These are phyloP conservation scores for Triticum monococcum DNA, from an alignment of 176 grass and related monocot species.

Conservation along the genomic window DNA sequence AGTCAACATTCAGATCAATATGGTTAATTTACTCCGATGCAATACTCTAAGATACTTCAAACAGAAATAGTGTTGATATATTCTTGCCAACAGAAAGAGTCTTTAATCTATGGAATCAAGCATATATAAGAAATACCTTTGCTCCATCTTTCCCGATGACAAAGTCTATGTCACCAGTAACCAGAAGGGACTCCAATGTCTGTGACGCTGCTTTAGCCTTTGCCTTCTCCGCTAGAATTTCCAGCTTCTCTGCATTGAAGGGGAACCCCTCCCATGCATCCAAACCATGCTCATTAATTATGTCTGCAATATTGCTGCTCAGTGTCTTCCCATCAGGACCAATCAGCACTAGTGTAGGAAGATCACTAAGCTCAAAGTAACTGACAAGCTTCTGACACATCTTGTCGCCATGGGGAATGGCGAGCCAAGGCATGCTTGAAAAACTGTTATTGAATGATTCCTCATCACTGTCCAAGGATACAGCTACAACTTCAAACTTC, in stretches of 20 bases:
- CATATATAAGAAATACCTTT: constrained; percentile 49
- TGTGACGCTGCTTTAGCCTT: constrained; percentile 62
- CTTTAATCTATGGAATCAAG: constrained; percentile 4
- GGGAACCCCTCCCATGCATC: constrained; percentile 83
- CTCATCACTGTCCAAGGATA: constrained; percentile 52
- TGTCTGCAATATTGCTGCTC: constrained; percentile 51
- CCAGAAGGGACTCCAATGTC: constrained; percentile 76
- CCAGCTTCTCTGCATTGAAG: constrained; percentile 68
- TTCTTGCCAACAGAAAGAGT: background rate
- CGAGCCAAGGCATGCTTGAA: constrained; percentile 69
- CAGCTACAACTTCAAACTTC: constrained; percentile 77
- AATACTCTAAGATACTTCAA: background rate
- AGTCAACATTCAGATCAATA: background rate
- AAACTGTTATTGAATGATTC: constrained; percentile 45
- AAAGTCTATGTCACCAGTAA: constrained; percentile 54
- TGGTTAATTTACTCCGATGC: background rate
- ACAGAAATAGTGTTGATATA: background rate
- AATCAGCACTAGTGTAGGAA: constrained; percentile 72
- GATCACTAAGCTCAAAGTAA: constrained; percentile 65
- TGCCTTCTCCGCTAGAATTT: constrained; percentile 54
- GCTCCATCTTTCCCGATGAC: constrained; percentile 51
- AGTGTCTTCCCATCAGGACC: constrained; percentile 87
- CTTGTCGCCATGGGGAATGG: constrained; percentile 71
- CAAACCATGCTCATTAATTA: constrained; percentile 65
- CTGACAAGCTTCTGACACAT: constrained; percentile 54